Base-by-base conservation (phyloP, 352 stramenopile species). In the Pythium phragmitis region DNA sequence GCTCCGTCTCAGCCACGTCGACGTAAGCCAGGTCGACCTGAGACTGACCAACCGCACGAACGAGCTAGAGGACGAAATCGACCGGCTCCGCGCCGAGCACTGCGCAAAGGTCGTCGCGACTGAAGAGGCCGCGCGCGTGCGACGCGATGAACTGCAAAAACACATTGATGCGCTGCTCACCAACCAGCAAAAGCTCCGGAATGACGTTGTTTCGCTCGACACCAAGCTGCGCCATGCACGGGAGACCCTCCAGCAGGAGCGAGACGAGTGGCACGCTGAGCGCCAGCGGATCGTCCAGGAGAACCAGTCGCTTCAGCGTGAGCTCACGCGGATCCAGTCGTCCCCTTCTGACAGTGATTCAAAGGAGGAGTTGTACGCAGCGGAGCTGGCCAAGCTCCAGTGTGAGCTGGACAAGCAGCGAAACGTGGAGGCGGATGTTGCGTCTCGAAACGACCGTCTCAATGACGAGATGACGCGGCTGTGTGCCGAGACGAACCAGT, bases 31-130 rank as follows among this genome's bases (percentile, higher is more conserved):
- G 53, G 71, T 65, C 1, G 47, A 48, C 7, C 54, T 21, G 21
- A 21, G 67, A 30, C 68, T 60, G 5, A 83, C 79, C 14, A 87
- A 85, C 34, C 69, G 75, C 12, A 63, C 67, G 4, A 67, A 67
- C 7, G 82, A 83, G 37, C 58, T 92, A 3, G 82, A 90, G 55
- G 74, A 83, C 19, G 82, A 89, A 49, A 83, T 92, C 23, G 61
- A 87, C 19, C 58, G 72, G 0, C 53, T 90, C 9, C 82, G 85
- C 11, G 65, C 76, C 19, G 70, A 89, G 9, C 76, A 89, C 12
- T 65, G 33, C 28, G 62, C 57, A 1, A 73, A 75, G 34, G 50
- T 83, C 3, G 55, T 77, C 19, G 69, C 79, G 30, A 59, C 73
- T 2, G 72, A 89, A 19, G 73, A 85, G 54, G 53, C 57, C 0